Base-by-base conservation (phyloP, 495 filamentous ascomycete species). In the Antarctomyces pellizariae region DNA sequence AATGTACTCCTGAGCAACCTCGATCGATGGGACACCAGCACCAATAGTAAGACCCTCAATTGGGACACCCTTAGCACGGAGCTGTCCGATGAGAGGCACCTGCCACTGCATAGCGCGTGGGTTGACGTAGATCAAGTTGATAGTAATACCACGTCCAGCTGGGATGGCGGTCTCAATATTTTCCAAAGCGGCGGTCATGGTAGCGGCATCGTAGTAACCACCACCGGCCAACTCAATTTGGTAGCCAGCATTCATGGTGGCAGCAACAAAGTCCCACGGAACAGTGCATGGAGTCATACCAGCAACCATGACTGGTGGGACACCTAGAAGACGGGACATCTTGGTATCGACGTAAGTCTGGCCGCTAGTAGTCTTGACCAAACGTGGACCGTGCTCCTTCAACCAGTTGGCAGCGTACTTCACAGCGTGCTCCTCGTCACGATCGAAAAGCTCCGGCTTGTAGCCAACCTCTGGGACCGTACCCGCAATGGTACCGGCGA, bases 341-440 rank as follows among this genome's bases (percentile, higher is more conserved):
- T 90, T 92, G 22, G 86, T 97, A 50, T 93, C 82, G 15, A 97
- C 86, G 31, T 74, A 91, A 0, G 74, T 89, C 42, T 73, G 64
- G 13, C 86, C 86, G 25, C 59, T 60, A 4, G 80, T 79, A 12
- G 78, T 92, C 54, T 76, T 79, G 37, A 83, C 67, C 22, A 97
- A 62, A 26, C 67, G 69, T 2, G 86, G 86, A 10, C 86, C 79
- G 44, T 86, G 73, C 44, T 93, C 80, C 47, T 86, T 84, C 22
- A 95, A 82, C 86, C 86, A 99, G 46, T 99, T 78, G n/a, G 79
- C 68, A 15, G 89, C 86, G 47, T 73, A 95, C 46, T 80, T 89
- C 36, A 99, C 77, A 2, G 86, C 79, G 36, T 90, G 69, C 39
- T 75, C 71, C 35, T 83, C 73, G 40, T 95, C 89, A 24, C 89